Evolutionary conservation across 1,284 basidiomycete genomes (phyloP).

Genomic region (Naganishia cerealis): DNA sequence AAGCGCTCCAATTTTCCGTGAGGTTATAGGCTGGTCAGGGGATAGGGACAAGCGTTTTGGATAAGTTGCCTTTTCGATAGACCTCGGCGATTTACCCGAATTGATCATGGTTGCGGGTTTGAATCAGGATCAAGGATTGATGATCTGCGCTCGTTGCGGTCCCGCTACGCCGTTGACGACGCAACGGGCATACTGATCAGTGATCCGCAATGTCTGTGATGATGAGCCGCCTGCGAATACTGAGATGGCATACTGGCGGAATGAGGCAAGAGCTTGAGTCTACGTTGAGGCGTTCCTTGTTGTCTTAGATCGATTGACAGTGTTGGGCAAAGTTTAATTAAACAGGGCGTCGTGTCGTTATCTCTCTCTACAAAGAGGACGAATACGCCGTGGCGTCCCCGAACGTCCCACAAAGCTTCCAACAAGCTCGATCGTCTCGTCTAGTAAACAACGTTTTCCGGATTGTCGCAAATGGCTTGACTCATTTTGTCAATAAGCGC

Average conservation of each 20-base stretch:
- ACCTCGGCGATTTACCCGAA: slow-evolving; percentile 10
- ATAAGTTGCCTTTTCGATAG: slow-evolving; percentile 18
- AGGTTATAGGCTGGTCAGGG: slow-evolving; percentile 4
- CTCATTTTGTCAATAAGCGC: background rate
- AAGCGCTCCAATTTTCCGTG: background rate
- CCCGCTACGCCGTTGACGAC: slow-evolving; percentile 9
- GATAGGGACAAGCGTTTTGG: background rate
- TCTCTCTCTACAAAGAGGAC: background rate
- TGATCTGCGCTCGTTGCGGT: slow-evolving; percentile 5
- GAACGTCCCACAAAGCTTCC: no score
- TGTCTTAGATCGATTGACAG: background rate
- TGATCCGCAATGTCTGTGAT: slow-evolving; percentile 2
- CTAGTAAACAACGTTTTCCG: background rate
- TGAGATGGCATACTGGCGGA: slow-evolving; percentile 9
- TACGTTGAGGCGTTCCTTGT: background rate
- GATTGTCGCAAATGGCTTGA: background rate
- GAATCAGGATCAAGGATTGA: slow-evolving; percentile 4
- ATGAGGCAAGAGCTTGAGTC: background rate
- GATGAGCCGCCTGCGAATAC: background rate
- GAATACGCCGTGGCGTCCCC: background rate
- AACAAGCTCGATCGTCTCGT: background rate
- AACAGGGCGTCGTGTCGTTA: background rate
- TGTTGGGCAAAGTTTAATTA: background rate
- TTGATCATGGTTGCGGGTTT: slow-evolving; percentile 3
- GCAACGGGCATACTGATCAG: background rate